Conservation (phyloP, 2,329 filamentous ascomycete genomes). For the Emergomyces africanus region DNA sequence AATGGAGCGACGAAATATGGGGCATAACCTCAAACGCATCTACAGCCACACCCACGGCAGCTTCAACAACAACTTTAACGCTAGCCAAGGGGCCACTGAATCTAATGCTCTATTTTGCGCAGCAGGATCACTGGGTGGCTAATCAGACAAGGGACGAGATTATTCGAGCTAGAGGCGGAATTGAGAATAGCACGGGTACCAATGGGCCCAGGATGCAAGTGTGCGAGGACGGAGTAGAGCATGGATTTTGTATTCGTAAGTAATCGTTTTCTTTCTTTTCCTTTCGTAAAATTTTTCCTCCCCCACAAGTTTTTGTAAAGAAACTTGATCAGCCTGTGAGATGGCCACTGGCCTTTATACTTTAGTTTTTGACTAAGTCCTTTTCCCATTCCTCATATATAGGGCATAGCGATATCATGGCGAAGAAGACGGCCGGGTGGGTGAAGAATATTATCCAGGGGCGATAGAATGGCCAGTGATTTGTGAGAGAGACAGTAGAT, state of each 20-base stretch:
- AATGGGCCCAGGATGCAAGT: conserved; percentile 41
- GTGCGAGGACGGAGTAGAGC: conserved; percentile 42
- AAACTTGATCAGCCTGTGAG: not conserved
- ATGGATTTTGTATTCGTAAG: conserved; percentile 47
- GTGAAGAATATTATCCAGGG: conserved; percentile 29
- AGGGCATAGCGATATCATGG: conserved; percentile 37
- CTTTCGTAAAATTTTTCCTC: not conserved
- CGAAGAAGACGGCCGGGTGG: conserved; percentile 38
- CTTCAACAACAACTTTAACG: conserved; percentile 5
- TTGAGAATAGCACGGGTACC: conserved; percentile 17
- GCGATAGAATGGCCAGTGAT: not conserved
- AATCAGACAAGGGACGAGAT: conserved; percentile 44
- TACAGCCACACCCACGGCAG: not conserved
- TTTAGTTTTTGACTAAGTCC: not conserved
- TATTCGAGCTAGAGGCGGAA: conserved; percentile 31
- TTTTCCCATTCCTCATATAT: not conserved
- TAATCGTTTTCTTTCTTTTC: conserved; percentile 7
- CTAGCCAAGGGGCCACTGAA: conserved; percentile 26
- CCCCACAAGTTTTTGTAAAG: not conserved
- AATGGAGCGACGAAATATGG: conserved; percentile 49
- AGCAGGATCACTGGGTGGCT: conserved; percentile 50
- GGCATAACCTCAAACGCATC: conserved; percentile 25
- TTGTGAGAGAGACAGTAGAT: conserved; percentile 1
- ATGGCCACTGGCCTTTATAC: not conserved
- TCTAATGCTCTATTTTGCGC: conserved; percentile 47